phyloP scores from a whole-genome alignment of 176 grass and related monocot species.

The Oryza nivara region DNA sequence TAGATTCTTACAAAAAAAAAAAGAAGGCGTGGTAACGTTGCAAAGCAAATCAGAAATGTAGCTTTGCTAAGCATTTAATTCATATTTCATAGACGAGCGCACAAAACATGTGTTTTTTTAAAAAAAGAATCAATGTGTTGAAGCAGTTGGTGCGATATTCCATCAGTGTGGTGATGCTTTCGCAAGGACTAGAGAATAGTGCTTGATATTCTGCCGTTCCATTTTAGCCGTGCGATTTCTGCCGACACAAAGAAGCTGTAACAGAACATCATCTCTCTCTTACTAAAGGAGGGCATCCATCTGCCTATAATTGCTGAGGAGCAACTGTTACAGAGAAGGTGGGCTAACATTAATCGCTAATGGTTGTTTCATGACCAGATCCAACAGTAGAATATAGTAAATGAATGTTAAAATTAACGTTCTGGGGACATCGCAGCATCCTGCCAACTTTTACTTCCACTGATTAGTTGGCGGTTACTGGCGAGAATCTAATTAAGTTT shows the following conservation, averaged over 20 bases:
- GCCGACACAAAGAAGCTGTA: background rate
- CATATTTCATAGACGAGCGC: background rate
- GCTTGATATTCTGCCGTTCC: background rate
- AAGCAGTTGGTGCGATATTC: constrained; percentile 1
- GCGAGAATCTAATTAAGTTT: background rate
- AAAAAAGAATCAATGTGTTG: background rate
- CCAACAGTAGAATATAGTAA: background rate
- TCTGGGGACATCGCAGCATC: background rate
- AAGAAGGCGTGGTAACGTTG: background rate
- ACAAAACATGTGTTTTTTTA: background rate
- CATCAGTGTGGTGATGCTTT: background rate
- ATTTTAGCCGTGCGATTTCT: background rate
- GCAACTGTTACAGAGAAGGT: background rate
- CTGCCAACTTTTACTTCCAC: background rate
- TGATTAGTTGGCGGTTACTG: background rate
- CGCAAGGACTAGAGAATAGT: background rate
- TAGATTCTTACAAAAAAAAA: background rate
- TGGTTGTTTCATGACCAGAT: background rate
- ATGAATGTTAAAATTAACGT: background rate
- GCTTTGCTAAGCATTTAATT: background rate
- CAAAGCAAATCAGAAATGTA: background rate
- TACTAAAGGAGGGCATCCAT: background rate
- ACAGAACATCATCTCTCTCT: background rate
- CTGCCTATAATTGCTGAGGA: background rate
- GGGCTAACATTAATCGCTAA: background rate